phyloP scores from a whole-genome alignment of 495 filamentous ascomycete species.

The Penicillium paxilli region DNA sequence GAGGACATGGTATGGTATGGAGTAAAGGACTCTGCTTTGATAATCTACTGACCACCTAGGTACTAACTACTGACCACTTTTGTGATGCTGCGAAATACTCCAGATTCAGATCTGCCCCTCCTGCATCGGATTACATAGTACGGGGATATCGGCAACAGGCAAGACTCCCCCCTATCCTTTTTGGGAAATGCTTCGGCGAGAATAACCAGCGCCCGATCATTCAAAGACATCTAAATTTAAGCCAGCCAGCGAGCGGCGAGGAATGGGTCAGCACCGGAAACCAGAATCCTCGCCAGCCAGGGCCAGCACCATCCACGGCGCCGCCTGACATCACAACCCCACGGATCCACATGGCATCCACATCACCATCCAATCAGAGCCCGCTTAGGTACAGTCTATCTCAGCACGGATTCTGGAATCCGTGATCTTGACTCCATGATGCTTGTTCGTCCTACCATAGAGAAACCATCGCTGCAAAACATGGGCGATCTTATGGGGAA shows the following conservation, averaged over 20 bases:
- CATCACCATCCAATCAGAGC: neutral
- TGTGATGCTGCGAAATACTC: neutral
- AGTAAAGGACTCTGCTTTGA: too few species aligned
- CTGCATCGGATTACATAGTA: neutral
- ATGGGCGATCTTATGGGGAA: slow-evolving; percentile 11
- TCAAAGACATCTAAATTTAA: neutral
- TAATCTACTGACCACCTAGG: too few species aligned
- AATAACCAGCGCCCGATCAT: neutral
- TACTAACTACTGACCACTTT: too few species aligned
- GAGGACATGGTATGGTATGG: too few species aligned
- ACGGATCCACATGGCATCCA: neutral
- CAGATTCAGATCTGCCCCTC: too few species aligned
- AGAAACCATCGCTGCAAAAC: slow-evolving; percentile 21
- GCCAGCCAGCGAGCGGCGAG: neutral
- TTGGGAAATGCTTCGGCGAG: neutral
- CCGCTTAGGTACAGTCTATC: slow-evolving; percentile 1
- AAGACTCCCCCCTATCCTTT: neutral
- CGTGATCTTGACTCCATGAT: slow-evolving; percentile 19
- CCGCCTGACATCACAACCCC: slow-evolving; percentile 24
- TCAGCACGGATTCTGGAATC: slow-evolving; percentile 29
- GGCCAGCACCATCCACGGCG: neutral
- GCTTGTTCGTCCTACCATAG: slow-evolving; percentile 8
- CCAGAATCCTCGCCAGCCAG: slow-evolving; percentile 27
- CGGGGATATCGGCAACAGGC: neutral
- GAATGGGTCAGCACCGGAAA: slow-evolving; percentile 31